These are phyloP conservation scores for Rauvolfia tetraphylla DNA, from an alignment of 257 asterid genomes.

Conservation along the genomic window DNA sequence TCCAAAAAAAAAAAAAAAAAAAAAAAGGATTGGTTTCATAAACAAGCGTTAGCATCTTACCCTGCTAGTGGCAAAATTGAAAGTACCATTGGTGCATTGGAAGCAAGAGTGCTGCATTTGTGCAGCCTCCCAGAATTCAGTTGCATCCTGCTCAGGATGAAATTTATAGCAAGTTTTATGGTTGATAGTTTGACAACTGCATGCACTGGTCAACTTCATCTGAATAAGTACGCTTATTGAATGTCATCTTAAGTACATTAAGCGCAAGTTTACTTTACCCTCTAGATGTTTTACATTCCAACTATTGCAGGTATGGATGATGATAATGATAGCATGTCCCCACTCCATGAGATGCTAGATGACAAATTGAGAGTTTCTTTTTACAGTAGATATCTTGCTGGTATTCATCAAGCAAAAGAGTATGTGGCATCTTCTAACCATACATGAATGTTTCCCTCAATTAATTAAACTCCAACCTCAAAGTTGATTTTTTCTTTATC, in stretches of 20 bases:
- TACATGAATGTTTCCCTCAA: neutral
- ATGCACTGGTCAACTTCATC: neutral
- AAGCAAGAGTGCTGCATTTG: neutral
- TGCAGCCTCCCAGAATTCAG: neutral
- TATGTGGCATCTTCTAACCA: conserved; percentile 16
- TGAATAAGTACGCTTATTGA: too few relatives aligned
- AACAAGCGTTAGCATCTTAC: neutral
- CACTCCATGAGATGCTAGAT: conserved; percentile 42
- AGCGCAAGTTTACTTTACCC: neutral
- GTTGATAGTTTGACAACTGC: neutral
- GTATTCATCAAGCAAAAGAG: conserved; percentile 49
- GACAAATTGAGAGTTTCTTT: conserved; percentile 44
- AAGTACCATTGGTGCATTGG: neutral
- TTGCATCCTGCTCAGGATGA: neutral
- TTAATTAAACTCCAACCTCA: neutral
- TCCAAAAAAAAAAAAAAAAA: too few relatives aligned
- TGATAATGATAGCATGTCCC: conserved; percentile 29
- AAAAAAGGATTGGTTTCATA: neutral
- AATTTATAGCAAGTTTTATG: neutral
- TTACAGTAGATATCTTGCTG: conserved; percentile 47
- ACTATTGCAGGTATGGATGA: conserved; percentile 46
- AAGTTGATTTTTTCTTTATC: neutral
- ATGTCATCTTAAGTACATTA: too few relatives aligned
- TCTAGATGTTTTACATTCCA: neutral
- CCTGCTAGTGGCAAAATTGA: neutral